Evolutionary conservation across 1,139 yeast genomes (phyloP).

Genomic region (Yamadazyma diospyri): DNA sequence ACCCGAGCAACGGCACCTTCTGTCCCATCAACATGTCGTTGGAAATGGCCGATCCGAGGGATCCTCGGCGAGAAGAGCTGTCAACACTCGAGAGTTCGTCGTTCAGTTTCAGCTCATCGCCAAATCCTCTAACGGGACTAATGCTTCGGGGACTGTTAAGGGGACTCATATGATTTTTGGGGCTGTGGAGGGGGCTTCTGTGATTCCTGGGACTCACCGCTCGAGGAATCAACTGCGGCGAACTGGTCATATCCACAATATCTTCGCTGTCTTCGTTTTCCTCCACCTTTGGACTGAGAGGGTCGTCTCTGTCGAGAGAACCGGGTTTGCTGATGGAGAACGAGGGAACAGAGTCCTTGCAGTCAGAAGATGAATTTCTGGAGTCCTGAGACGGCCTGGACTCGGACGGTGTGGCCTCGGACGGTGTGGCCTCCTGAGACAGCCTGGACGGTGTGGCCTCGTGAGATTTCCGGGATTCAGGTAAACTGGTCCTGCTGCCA

Average conservation of each 20-base stretch:
- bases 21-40: constrained; percentile 31
- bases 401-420: no score
- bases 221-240: constrained; percentile 14
- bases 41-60: constrained; percentile 23
- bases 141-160: constrained; percentile 9
- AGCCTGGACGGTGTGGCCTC: background rate
- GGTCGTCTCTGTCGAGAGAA: constrained; percentile 3
- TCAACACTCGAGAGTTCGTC: constrained; percentile 13
- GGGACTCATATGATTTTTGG: constrained; percentile 10
- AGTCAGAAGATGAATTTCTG: background rate
- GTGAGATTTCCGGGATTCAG: constrained; percentile 3
- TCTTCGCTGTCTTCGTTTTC: constrained; percentile 17
- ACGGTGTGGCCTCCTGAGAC: background rate
- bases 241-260: constrained; percentile 16
- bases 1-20: constrained; percentile 35
- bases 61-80: constrained; percentile 18
- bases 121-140: constrained; percentile 9
- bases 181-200: constrained; percentile 5
- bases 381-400: background rate
- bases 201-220: constrained; percentile 14
- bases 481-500: constrained; percentile 4
- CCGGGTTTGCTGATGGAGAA: constrained; percentile 3
- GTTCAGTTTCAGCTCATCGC: background rate
- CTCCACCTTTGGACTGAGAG: constrained; percentile 7
- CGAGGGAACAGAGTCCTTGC: constrained; percentile 2